A percentile compares a stretch with the other conserved stretches of the same genome.
phyloP scores from a whole-genome alignment of 2,329 filamentous ascomycete genomes.

The Fusarium nematophilum region DNA sequence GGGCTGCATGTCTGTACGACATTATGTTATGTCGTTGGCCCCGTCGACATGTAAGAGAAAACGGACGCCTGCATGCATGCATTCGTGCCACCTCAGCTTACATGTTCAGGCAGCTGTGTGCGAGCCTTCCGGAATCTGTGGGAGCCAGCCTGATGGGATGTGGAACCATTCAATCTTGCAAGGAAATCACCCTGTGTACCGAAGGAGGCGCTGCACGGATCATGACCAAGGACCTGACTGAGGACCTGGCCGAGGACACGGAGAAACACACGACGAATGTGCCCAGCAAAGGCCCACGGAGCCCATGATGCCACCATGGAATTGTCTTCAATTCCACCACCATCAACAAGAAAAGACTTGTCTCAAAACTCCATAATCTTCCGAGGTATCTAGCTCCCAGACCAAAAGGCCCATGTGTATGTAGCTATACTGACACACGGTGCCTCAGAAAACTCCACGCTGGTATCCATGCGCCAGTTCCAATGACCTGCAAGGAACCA shows the following conservation, averaged over 20 bases:
- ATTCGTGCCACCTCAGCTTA: conserved; percentile 10
- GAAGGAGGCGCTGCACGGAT: too few relatives aligned
- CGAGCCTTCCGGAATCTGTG: background rate
- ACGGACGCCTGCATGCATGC: background rate
- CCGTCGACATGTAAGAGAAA: background rate
- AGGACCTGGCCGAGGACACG: background rate
- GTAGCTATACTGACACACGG: conserved; percentile 20
- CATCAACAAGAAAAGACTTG: conserved; percentile 7
- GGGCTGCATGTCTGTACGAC: conserved; percentile 1
- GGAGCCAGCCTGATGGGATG: background rate
- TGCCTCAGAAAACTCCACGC: conserved; percentile 42
- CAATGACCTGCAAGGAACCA: conserved; percentile 41
- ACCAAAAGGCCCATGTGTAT: conserved; percentile 24
- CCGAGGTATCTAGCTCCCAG: conserved; percentile 34
- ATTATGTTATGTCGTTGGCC: background rate
- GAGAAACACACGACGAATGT: background rate
- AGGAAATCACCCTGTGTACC: conserved; percentile 2
- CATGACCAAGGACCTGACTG: too few relatives aligned
- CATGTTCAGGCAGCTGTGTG: too few relatives aligned
- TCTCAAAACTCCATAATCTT: conserved; percentile 27
- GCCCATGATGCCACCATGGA: conserved; percentile 3
- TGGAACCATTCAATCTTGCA: background rate
- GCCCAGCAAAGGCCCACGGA: background rate
- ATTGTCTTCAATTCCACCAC: conserved; percentile 6
- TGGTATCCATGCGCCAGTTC: conserved; percentile 40